phyloP scores from a whole-genome alignment of 2,329 filamentous ascomycete species.

The Claviceps digitariae region DNA sequence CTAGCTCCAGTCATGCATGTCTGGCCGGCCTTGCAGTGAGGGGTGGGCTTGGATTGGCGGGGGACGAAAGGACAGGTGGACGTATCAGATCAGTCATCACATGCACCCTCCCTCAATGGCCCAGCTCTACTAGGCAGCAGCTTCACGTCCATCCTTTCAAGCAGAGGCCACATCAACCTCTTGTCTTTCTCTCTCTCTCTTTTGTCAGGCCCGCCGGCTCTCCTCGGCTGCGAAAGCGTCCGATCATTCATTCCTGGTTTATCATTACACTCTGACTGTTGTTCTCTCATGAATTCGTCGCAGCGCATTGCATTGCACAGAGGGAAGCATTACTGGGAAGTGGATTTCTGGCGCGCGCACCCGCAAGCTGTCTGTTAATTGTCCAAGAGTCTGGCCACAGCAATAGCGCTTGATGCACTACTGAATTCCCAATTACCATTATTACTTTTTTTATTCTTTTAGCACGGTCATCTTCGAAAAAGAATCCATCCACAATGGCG shows the following conservation, averaged over 20 bases:
- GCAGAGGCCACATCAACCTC: constrained; percentile 23
- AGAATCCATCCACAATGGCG: constrained; percentile 15
- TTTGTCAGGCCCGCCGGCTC: neutral
- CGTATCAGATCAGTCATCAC: constrained; percentile 6
- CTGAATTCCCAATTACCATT: too few relatives aligned
- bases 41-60: neutral
- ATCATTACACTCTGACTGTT: neutral
- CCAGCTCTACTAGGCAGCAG: too few relatives aligned
- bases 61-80: constrained; percentile 1
- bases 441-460: too few relatives aligned
- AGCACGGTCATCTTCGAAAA: too few relatives aligned
- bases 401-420: neutral
- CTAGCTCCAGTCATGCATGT: too few relatives aligned
- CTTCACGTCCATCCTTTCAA: neutral
- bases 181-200: too few relatives aligned
- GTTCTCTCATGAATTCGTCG: neutral
- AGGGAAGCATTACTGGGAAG: neutral
- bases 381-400: neutral
- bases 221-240: neutral
- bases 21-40: too few relatives aligned
- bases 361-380: neutral
- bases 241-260: neutral
- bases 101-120: neutral
- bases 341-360: neutral
- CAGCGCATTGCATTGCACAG: neutral